Evolutionary conservation across 345 rosid genomes (phyloP), one percentile per base, ranked within the genome.

Genomic region (Rubroshorea leprosula): DNA sequence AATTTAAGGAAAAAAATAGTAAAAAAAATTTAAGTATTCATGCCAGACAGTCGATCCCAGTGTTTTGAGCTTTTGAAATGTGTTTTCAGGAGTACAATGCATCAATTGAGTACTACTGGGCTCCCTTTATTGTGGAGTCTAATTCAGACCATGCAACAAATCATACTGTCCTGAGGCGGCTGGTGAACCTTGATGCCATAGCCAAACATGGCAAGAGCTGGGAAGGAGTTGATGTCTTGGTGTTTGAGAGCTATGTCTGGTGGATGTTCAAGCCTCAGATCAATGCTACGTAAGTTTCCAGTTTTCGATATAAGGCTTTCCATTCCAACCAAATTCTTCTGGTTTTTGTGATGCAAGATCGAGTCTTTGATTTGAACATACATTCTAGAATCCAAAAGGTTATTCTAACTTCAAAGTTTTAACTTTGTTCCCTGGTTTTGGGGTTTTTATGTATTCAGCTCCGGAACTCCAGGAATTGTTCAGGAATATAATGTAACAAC

Each of bases 181-280:
- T 89, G 35, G 97, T 93, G 17, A 82, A 63, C 72, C 97, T 93
- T 0, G 91, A 89, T 55, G 79, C 96, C 24, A 80, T 93, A 25
- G 76, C 83, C 52, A 86, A 81, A 73, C 97, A 89, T 72, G 89
- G 94, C 49, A 79, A 78, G 67, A 72, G 72, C 60, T 93, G 94
- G 96, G 67, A 77, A 60, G 88, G 81, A 15, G 94, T 80, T 10
- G 89, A 89, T 67, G 27, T 89, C 18, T 61, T 92, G 25, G 79
- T 92, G 44, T 92, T 89, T 29, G 93, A 92, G 71, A 86, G 96
- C 76, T 89, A 92, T 23, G 86, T 89, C 0, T 92, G 97, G 99
- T 92, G 99, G 99, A 89, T 92, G 99, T 68, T 81, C 79, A 82
- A 71, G 49, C 96, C 97, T 27, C 62, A 62, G 49, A 84, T 89